These are phyloP conservation scores for Nicotiana sylvestris DNA, from an alignment of 257 asterid species.

Conservation along the genomic window DNA sequence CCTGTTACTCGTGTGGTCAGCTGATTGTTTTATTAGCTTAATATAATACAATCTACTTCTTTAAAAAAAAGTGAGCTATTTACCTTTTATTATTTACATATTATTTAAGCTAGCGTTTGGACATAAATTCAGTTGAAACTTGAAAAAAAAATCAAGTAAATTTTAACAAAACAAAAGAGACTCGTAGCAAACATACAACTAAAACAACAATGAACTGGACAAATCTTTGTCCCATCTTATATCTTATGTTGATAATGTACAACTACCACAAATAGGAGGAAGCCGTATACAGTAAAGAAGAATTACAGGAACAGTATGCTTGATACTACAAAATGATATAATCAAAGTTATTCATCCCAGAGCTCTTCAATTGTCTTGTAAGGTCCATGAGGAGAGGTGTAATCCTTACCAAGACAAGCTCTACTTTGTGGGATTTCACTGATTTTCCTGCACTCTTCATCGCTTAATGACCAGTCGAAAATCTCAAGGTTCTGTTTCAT, in stretches of 20 bases:
- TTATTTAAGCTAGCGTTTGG: too few relatives aligned
- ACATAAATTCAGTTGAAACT: too few relatives aligned
- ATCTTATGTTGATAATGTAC: background rate
- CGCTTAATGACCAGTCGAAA: conserved; percentile 51
- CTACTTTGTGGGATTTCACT: conserved; percentile 51
- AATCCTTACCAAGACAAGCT: conserved; percentile 49
- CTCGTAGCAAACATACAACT: background rate
- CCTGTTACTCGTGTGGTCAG: too few relatives aligned
- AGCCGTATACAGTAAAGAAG: background rate
- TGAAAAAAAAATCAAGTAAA: too few relatives aligned
- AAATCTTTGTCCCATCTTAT: background rate
- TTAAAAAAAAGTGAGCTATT: too few relatives aligned
- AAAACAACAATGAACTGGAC: background rate
- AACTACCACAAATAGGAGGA: background rate
- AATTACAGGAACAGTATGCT: background rate
- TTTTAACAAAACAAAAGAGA: background rate
- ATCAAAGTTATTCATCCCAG: conserved; percentile 50
- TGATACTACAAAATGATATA: background rate
- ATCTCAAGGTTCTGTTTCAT: conserved; percentile 58
- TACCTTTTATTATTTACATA: too few relatives aligned
- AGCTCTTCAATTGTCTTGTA: conserved; percentile 50
- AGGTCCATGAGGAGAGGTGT: conserved; percentile 57
- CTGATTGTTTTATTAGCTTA: too few relatives aligned
- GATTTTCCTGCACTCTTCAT: conserved; percentile 39
- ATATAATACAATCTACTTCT: too few relatives aligned